Base-by-base conservation (phyloP, 331 rosid genomes). In the Acacia concinna region DNA sequence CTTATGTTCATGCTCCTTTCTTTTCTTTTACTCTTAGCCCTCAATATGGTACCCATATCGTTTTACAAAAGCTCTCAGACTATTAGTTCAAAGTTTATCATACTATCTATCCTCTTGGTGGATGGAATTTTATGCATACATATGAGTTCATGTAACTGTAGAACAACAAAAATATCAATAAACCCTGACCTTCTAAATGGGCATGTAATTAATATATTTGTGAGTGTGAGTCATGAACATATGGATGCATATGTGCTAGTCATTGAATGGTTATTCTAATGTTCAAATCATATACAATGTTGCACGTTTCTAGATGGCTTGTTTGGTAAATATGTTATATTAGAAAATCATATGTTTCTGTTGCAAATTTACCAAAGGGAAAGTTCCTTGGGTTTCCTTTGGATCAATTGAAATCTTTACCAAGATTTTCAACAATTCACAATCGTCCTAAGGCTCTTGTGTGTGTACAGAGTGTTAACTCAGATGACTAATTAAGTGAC, bases 1-100 rank as follows among this genome's bases (percentile, higher is more conserved):
- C 71, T 3, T 81, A 81, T 56, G 10, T 38, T 38, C 76, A 62
- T 11, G 38, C 67, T 62, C 67, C 67, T 28, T 14, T 30, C 67
- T 1, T 14, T 4, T 38, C 1, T 62, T 30, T 62, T 4, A 30
- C 67, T 1, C 4, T 30, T 62, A 21, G 14, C 1, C 67, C 38
- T 62, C 38, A 30, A 11, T 15, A 28, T 30, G 67, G 67, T 21
- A 30, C 38, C 10, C 38, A 30, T 60, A 60, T 60, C 38, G 15
- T 28, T 12, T 30, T 60, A 60, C 38, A 2, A 5, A 63, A 63
- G 13, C 68, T 63, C 41, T 31, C 18, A 10, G 15, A 31, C 20
- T 31, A 0, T 6, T 31, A 13, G 31, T 27, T 59, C 25, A 25
- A 27, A 2, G 4, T 18, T 59, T 11, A n/a, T 52, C 10, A 2